Evolutionary conservation across 2,329 filamentous ascomycete species (phyloP).

Genomic region (Nothopassalora personata): DNA sequence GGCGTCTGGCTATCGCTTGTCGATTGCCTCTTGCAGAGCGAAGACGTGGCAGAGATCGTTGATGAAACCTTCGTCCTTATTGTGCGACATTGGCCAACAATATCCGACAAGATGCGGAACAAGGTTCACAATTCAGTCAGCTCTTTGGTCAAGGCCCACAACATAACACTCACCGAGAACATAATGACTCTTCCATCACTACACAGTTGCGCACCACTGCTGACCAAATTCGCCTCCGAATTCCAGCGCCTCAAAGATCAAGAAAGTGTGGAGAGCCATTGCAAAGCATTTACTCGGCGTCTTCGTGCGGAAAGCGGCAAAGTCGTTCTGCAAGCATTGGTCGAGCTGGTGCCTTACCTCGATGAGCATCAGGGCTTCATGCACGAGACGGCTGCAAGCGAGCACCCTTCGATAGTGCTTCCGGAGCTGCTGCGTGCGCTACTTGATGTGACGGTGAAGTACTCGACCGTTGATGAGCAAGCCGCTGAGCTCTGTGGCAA

Average conservation of each 20-base stretch:
- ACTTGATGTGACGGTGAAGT: slow-evolving; percentile 78
- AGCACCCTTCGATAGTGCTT: slow-evolving; percentile 74
- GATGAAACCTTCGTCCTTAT: slow-evolving; percentile 89
- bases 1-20: slow-evolving; percentile 80
- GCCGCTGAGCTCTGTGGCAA: slow-evolving; percentile 71
- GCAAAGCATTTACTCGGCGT: slow-evolving; percentile 67
- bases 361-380: slow-evolving; percentile 68
- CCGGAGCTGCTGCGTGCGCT: slow-evolving; percentile 68
- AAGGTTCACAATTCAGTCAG: slow-evolving; percentile 59
- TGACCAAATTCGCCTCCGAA: slow-evolving; percentile 62
- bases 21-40: slow-evolving; percentile 60
- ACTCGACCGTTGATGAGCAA: slow-evolving; percentile 60
- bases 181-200: slow-evolving; percentile 76
- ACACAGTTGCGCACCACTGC: slow-evolving; percentile 56
- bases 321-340: slow-evolving; percentile 75
- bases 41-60: slow-evolving; percentile 72
- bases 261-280: slow-evolving; percentile 61
- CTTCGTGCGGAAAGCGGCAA: slow-evolving; percentile 77
- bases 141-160: slow-evolving; percentile 60
- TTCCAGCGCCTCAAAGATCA: slow-evolving; percentile 60
- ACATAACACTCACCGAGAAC: slow-evolving; percentile 56
- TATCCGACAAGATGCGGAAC: slow-evolving; percentile 57
- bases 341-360: slow-evolving; percentile 71
- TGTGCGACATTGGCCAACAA: slow-evolving; percentile 67
- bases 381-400: slow-evolving; percentile 72